A percentile compares a stretch with the other conserved stretches of the same genome.
phyloP scores from a whole-genome alignment of 177 flowering plant genomes.

The Telopea speciosissima region DNA sequence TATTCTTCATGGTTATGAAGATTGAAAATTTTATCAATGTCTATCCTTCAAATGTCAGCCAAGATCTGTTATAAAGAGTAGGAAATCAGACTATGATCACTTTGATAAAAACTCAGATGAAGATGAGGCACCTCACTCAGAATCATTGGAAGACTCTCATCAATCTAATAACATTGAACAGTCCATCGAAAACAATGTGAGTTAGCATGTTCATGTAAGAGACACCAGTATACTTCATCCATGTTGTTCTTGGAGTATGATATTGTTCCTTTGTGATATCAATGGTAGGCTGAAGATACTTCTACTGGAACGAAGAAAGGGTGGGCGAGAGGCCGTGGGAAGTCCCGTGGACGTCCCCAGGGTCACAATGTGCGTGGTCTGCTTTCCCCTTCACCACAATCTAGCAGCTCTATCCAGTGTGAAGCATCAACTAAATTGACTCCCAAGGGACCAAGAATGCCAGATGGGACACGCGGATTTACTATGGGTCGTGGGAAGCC shows the following conservation, averaged over 20 bases:
- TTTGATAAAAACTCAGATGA: slow-evolving; percentile 57
- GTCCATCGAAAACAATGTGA: slow-evolving; percentile 41
- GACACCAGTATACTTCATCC: not conserved
- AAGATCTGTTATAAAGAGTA: slow-evolving; percentile 68
- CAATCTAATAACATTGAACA: slow-evolving; percentile 30
- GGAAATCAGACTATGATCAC: slow-evolving; percentile 51
- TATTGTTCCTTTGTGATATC: not conserved
- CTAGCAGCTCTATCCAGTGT: slow-evolving; percentile 17
- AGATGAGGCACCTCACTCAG: slow-evolving; percentile 32
- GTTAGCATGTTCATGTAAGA: slow-evolving; percentile 10
- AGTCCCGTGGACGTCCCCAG: slow-evolving; percentile 39
- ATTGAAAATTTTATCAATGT: not conserved
- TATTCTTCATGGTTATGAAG: not conserved
- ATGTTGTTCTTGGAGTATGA: not conserved
- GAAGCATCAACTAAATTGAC: slow-evolving; percentile 54
- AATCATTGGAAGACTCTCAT: slow-evolving; percentile 34
- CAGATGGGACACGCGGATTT: slow-evolving; percentile 94
- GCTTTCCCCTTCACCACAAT: slow-evolving; percentile 37
- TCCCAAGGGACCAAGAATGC: slow-evolving; percentile 97
- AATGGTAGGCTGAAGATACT: slow-evolving; percentile 39
- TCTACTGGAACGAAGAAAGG: slow-evolving; percentile 39
- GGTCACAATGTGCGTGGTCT: slow-evolving; percentile 40
- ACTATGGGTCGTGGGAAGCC: slow-evolving; percentile 89
- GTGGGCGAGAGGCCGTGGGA: slow-evolving; percentile 78
- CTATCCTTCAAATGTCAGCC: slow-evolving; percentile 49